Percentiles rank a stretch among this genome's conserved stretches.
Evolutionary conservation across 305 asterid genomes (phyloP).

Genomic region (Solanum chacoense): DNA sequence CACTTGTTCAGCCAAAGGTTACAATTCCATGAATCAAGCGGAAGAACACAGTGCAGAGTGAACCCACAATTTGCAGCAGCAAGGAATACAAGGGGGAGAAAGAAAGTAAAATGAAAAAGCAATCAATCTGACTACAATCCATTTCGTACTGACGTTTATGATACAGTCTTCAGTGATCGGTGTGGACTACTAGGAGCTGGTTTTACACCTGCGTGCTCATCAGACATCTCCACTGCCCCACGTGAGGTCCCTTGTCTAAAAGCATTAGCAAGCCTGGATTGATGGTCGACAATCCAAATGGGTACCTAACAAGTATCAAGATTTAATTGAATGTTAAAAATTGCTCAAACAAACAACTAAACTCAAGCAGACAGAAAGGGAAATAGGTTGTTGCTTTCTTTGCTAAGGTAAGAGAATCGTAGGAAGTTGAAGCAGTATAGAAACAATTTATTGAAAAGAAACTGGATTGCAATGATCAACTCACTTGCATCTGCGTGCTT

Average conservation of each 20-base stretch:
- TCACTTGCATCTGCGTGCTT: conserved; percentile 58
- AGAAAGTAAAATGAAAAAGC: conserved; percentile 6
- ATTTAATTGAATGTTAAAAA: not conserved
- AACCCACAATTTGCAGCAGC: conserved; percentile 21
- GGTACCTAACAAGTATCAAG: conserved; percentile 10
- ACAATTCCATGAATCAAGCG: conserved; percentile 19
- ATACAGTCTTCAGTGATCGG: conserved; percentile 7
- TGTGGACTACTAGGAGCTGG: not conserved
- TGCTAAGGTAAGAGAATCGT: not conserved
- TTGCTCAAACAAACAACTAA: not conserved
- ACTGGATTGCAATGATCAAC: conserved; percentile 8
- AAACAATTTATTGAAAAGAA: conserved; percentile 1
- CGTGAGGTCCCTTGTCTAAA: conserved; percentile 19
- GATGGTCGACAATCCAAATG: conserved; percentile 4
- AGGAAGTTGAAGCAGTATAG: not conserved
- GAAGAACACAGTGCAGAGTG: conserved; percentile 23
- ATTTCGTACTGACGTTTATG: conserved; percentile 8
- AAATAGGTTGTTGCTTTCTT: not conserved
- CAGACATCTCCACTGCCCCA: conserved; percentile 19
- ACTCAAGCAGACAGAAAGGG: conserved; percentile 5
- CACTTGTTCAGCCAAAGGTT: conserved; percentile 7
- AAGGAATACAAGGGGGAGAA: conserved; percentile 8
- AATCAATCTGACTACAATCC: not conserved
- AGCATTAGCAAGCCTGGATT: conserved; percentile 17
- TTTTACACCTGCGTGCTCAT: conserved; percentile 11